Evolutionary conservation across 805 yeast genomes (phyloP), one percentile per base, ranked within the genome.

Genomic region (Zygoascus biomembranicola): DNA sequence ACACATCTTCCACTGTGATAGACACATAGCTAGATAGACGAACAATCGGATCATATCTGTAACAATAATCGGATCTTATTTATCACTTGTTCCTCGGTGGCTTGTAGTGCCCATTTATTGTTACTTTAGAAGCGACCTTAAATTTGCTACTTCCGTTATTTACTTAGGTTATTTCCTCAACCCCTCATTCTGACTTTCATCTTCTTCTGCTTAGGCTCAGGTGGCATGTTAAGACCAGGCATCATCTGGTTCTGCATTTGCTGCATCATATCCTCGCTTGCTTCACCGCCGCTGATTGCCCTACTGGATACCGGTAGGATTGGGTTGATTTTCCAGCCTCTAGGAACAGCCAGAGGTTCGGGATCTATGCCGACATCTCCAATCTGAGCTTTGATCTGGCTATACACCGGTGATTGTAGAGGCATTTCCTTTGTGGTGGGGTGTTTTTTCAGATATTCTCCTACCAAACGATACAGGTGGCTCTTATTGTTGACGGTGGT

Each of bases 261-360:
- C 20, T 59, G 53, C 65, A 66, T 61, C 56, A 64, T 59, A 48
- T 69, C 65, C 35, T 69, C 88, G 1, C 90, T 82, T 76, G 83
- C 82, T 50, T 97, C 97, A 62, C 87, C 89, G 32, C 87, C 90
- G 75, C 87, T 77, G 45, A 90, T 77, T 46, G 85, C 81, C 18
- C 85, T 81, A 52, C 95, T 84, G 63, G 85, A 89, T 32, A 89
- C 75, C n/a, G 99, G 99, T 13, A 90, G 88, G 46, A 92, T 82
- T 1, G 83, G 79, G 68, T 87, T 88, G 87, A 90, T 85, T 62
- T 77, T 80, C 75, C 87, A 85, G 11, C 96, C 96, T 60, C 81
- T 80, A n/a, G 95, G 96, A 53, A 71, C 74, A 10, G 96, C 95
- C 45, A 63, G 85, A 68, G 69, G 78, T 74, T 61, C 76, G 43